These are phyloP conservation scores for Trichosporon sp. DNA, from an alignment of 1,284 basidiomycete genomes.

Conservation along the genomic window DNA sequence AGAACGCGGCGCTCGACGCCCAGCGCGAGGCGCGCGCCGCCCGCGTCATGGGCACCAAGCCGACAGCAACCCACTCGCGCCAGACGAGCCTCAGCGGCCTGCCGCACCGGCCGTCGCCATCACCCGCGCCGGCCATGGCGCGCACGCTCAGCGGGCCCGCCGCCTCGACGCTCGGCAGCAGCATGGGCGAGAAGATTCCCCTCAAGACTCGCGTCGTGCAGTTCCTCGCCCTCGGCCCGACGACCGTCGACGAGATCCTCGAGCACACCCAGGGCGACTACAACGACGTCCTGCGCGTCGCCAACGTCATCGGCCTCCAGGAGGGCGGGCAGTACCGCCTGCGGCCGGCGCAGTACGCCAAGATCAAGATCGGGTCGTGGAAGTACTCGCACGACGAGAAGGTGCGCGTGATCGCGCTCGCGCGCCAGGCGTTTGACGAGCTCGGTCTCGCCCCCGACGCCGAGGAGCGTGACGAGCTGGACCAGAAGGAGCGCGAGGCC, in stretches of 20 bases:
- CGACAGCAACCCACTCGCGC: not conserved
- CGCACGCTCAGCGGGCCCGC: constrained; percentile 20
- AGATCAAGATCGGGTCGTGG: constrained; percentile 41
- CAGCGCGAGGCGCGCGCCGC: constrained; percentile 30
- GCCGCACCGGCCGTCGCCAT: constrained; percentile 5
- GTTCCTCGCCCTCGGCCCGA: constrained; percentile 38
- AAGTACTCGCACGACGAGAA: constrained; percentile 41
- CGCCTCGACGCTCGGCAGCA: constrained; percentile 6
- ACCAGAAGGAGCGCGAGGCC: constrained; percentile 33
- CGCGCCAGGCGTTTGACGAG: constrained; percentile 42
- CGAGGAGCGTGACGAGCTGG: constrained; percentile 39
- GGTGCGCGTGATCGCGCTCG: constrained; percentile 30
- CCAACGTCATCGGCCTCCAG: constrained; percentile 32
- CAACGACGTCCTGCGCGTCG: constrained; percentile 39
- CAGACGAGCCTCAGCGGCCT: not conserved
- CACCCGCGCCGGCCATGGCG: constrained; percentile 7
- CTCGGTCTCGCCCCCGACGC: constrained; percentile 32
- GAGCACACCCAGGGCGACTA: constrained; percentile 31
- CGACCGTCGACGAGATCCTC: constrained; percentile 29
- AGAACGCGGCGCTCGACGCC: constrained; percentile 29
- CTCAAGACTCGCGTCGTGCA: constrained; percentile 47
- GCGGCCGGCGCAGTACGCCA: constrained; percentile 39
- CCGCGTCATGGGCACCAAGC: constrained; percentile 23
- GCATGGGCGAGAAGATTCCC: constrained; percentile 26
- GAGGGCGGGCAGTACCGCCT: constrained; percentile 24